Conservation (phyloP, 2,329 filamentous ascomycete species). For the Trichoderma pleuroti region DNA sequence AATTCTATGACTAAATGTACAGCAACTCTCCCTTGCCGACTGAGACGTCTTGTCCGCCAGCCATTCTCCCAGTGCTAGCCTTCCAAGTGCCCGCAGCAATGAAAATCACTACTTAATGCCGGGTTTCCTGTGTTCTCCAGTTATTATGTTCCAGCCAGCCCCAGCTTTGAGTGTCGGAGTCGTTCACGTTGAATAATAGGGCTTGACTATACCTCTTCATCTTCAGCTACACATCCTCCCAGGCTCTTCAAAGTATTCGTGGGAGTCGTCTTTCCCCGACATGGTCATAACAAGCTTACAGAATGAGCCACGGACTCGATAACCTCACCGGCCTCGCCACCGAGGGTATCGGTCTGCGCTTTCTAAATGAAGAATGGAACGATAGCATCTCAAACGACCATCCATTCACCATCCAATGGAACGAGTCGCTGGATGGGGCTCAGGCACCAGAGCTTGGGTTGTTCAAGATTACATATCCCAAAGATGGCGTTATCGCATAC, state of each 20-base stretch:
- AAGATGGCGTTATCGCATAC: slow-evolving; percentile 30
- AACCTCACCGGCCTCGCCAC: slow-evolving; percentile 16
- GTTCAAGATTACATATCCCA: slow-evolving; percentile 32
- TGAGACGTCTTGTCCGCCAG: slow-evolving; percentile 26
- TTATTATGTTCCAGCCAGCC: slow-evolving; percentile 12
- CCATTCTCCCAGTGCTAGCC: slow-evolving; percentile 11
- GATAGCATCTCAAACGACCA: slow-evolving; percentile 33
- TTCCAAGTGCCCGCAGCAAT: neutral
- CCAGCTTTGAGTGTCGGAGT: neutral
- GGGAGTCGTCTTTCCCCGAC: neutral
- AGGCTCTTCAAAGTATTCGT: neutral
- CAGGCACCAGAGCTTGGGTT: slow-evolving; percentile 27
- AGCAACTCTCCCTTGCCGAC: slow-evolving; percentile 27
- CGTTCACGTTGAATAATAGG: neutral
- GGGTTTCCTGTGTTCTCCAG: slow-evolving; percentile 7
- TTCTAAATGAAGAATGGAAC: slow-evolving; percentile 35
- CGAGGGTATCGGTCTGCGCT: slow-evolving; percentile 30
- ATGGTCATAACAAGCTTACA: neutral
- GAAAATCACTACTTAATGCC: slow-evolving; percentile 19
- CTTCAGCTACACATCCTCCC: neutral
- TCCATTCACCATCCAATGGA: slow-evolving; percentile 31
- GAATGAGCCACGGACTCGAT: slow-evolving; percentile 8
- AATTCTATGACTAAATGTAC: slow-evolving; percentile 23
- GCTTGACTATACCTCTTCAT: neutral
- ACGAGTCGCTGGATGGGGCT: slow-evolving; percentile 24